Conservation (phyloP, 805 yeast genomes). For the Spathaspora passalidarum region DNA sequence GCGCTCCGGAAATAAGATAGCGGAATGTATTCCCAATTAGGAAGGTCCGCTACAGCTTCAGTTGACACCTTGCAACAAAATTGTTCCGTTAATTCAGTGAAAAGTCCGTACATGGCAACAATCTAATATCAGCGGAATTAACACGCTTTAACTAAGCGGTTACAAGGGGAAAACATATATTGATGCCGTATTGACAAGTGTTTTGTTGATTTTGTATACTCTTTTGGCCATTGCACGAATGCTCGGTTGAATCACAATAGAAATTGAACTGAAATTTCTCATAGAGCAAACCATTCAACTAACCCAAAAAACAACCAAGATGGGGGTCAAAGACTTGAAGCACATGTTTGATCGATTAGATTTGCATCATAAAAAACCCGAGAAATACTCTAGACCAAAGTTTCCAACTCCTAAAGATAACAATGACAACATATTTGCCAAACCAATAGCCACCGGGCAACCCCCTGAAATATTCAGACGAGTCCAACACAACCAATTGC, state of each 20-base stretch:
- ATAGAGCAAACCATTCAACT: neutral
- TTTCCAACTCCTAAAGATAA: neutral
- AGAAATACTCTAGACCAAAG: neutral
- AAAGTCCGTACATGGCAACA: no score
- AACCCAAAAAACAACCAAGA: neutral
- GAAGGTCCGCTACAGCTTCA: neutral
- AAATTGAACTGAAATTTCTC: neutral
- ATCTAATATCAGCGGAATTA: no score
- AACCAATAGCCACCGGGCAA: conserved; percentile 39
- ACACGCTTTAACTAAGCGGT: no score
- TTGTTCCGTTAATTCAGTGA: no score
- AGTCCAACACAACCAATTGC: conserved; percentile 30
- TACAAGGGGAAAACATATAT: no score
- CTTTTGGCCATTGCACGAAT: no score
- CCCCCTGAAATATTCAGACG: conserved; percentile 44
- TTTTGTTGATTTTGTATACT: no score
- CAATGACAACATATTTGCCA: conserved; percentile 33
- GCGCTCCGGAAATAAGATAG: neutral
- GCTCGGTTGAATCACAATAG: no score
- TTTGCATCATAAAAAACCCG: neutral
- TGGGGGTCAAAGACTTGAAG: conserved; percentile 6
- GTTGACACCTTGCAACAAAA: no score
- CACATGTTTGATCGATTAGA: conserved; percentile 1
- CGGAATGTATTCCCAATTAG: neutral
- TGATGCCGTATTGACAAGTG: no score